Conservation (phyloP, 2,329 filamentous ascomycete genomes). For the Hortaea sp. region DNA sequence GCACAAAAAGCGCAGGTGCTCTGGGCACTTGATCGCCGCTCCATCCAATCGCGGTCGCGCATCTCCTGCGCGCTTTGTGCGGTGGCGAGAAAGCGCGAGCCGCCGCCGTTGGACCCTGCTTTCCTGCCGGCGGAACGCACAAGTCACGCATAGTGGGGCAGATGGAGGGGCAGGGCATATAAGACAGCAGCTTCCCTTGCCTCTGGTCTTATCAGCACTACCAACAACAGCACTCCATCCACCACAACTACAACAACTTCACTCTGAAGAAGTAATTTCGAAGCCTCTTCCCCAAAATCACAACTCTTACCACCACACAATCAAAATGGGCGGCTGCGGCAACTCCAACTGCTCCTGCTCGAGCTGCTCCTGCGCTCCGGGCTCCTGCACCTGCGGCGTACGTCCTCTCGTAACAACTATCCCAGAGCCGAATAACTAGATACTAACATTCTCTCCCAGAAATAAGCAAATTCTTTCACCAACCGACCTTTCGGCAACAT, state of each 20-base stretch:
- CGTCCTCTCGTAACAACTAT: conserved; percentile 2
- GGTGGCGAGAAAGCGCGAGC: neutral
- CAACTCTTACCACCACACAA: neutral
- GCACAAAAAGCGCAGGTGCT: too few relatives aligned
- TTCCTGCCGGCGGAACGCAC: neutral
- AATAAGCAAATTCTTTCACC: neutral
- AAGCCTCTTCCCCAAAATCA: neutral
- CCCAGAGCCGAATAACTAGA: neutral
- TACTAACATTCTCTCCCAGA: neutral
- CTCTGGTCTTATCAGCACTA: too few relatives aligned
- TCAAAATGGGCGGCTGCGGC: conserved; percentile 24
- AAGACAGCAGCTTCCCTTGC: neutral
- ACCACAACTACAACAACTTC: neutral
- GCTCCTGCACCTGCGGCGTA: conserved; percentile 20
- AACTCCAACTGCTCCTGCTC: conserved; percentile 23
- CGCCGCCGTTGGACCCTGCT: too few relatives aligned
- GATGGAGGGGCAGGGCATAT: neutral
- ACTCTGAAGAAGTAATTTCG: neutral
- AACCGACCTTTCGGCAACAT: neutral
- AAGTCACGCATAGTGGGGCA: neutral
- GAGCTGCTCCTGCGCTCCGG: conserved; percentile 20
- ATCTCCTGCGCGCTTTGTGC: neutral
- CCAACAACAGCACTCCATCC: neutral
- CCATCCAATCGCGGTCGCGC: neutral
- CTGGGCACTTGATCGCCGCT: neutral